Conservation (phyloP, 371 early-diverging fungal genomes). For the Rhizoclosmatium hyalinum region DNA sequence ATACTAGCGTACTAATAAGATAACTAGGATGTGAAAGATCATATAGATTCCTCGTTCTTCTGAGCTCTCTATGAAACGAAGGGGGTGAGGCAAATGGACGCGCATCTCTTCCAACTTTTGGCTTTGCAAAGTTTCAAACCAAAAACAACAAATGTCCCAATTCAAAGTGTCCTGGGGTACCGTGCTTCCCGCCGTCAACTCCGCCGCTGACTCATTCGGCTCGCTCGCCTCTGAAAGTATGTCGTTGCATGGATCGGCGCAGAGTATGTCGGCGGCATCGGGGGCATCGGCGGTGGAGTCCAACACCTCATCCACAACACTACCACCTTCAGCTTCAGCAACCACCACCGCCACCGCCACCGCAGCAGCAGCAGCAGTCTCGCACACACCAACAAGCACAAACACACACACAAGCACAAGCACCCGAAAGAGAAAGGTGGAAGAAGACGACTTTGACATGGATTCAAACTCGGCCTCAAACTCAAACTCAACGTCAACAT, state of each 20-base stretch:
- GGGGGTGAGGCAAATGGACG: too few relatives aligned
- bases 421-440: slow-evolving; percentile 21
- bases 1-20: too few relatives aligned
- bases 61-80: too few relatives aligned
- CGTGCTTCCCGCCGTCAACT: slow-evolving; percentile 2
- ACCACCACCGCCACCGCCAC: neutral
- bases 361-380: neutral
- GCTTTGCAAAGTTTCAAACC: neutral
- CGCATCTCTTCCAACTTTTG: too few relatives aligned
- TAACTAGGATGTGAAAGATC: too few relatives aligned
- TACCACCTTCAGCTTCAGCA: neutral
- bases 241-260: too few relatives aligned
- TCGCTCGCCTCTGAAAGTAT: too few relatives aligned
- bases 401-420: neutral
- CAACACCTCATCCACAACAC: neutral
- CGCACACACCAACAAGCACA: neutral
- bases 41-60: too few relatives aligned
- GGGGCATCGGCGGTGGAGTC: neutral
- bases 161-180: slow-evolving; percentile 9
- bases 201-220: slow-evolving; percentile 9
- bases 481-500: neutral
- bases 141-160: slow-evolving; percentile 7
- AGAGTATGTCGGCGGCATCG: too few relatives aligned
- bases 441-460: slow-evolving; percentile 3
- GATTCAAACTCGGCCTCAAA: neutral